These are phyloP conservation scores for Claviceps sp. DNA, from an alignment of 2,329 filamentous ascomycete species.

Conservation along the genomic window DNA sequence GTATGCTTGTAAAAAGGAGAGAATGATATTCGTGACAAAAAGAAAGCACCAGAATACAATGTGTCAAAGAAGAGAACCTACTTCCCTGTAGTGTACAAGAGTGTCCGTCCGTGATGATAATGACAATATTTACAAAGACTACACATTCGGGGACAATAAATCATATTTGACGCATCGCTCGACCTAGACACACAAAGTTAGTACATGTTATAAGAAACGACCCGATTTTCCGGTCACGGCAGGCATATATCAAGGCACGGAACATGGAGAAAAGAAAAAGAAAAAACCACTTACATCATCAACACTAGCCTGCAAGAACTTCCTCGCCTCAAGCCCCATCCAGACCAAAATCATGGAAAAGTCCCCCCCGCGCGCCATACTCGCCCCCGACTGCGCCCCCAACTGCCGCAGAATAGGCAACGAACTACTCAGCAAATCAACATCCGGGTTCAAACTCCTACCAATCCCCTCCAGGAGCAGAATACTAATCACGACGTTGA, in stretches of 20 bases:
- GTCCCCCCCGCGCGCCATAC: slow-evolving; percentile 58
- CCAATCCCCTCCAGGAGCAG: slow-evolving; percentile 90
- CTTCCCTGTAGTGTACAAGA: not conserved
- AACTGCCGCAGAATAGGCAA: slow-evolving; percentile 83
- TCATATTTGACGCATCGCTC: slow-evolving; percentile 88
- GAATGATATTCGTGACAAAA: too few relatives aligned
- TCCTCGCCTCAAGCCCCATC: slow-evolving; percentile 78
- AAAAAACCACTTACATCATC: slow-evolving; percentile 53
- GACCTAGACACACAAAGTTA: slow-evolving; percentile 30
- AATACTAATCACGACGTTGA: slow-evolving; percentile 95
- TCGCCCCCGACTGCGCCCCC: slow-evolving; percentile 60
- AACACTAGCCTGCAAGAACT: slow-evolving; percentile 79
- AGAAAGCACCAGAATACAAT: too few relatives aligned
- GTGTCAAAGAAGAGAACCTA: not conserved
- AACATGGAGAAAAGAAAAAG: not conserved
- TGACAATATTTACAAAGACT: slow-evolving; percentile 6
- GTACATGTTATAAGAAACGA: not conserved
- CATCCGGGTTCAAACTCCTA: slow-evolving; percentile 66
- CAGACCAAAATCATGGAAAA: slow-evolving; percentile 83
- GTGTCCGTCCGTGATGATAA: too few relatives aligned
- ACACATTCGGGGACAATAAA: slow-evolving; percentile 76
- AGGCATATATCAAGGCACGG: not conserved
- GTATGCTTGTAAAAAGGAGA: too few relatives aligned
- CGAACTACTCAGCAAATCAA: slow-evolving; percentile 76
- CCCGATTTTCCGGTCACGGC: too few relatives aligned